Percentiles rank a stretch among this genome's conserved stretches.
Conservation (phyloP, 2,329 filamentous ascomycete genomes). For the Phaeoacremonium minimum region DNA sequence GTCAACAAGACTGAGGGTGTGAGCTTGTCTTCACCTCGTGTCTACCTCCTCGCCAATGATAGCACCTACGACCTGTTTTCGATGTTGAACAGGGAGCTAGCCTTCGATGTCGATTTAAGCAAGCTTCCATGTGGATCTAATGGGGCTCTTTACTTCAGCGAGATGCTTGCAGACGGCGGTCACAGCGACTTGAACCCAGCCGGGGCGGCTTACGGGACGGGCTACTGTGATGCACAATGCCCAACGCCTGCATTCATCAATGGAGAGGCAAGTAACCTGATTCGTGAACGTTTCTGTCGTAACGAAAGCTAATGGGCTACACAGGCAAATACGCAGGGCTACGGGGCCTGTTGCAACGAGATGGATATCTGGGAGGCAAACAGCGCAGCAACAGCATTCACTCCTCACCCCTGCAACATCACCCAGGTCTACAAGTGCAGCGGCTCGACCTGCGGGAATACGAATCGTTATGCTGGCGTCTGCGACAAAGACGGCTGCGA, state of each 20-base stretch:
- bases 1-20: slow-evolving; percentile 32
- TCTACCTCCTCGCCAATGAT: slow-evolving; percentile 56
- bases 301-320: slow-evolving; percentile 14
- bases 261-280: slow-evolving; percentile 37
- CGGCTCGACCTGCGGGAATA: slow-evolving; percentile 25
- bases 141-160: slow-evolving; percentile 57
- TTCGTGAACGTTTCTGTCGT: slow-evolving; percentile 21
- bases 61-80: slow-evolving; percentile 57
- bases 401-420: slow-evolving; percentile 44
- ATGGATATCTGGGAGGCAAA: slow-evolving; percentile 55
- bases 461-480: slow-evolving; percentile 40
- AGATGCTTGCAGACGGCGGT: slow-evolving; percentile 56
- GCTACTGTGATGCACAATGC: slow-evolving; percentile 62
- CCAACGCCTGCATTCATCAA: slow-evolving; percentile 45
- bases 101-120: slow-evolving; percentile 63
- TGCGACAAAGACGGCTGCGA: slow-evolving; percentile 40
- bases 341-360: slow-evolving; percentile 48
- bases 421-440: slow-evolving; percentile 37
- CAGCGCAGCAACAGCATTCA: slow-evolving; percentile 34
- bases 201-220: slow-evolving; percentile 57
- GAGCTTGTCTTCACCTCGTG: slow-evolving; percentile 35
- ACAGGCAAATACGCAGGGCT: slow-evolving; percentile 32
- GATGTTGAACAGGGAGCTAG: slow-evolving; percentile 57
- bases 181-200: slow-evolving; percentile 47
- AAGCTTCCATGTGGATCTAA: slow-evolving; percentile 64